Percentiles rank a stretch among this genome's conserved stretches.
Evolutionary conservation across 345 rosid species (phyloP).

Genomic region (Excoecaria agallocha): DNA sequence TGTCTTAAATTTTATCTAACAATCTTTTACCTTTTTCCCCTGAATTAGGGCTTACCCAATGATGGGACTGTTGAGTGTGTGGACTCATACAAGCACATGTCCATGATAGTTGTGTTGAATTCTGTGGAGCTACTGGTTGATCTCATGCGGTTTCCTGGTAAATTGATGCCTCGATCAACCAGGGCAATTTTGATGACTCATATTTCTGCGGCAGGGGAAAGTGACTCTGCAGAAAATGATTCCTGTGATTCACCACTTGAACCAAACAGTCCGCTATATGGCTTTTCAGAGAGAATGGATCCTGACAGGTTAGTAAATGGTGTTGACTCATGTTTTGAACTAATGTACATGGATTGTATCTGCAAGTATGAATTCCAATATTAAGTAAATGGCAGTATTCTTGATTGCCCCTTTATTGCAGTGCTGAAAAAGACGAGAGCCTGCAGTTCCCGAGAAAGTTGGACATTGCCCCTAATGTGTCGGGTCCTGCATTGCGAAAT

Average conservation of each 20-base stretch:
- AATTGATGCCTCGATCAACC: constrained; percentile 77
- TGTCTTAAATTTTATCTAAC: constrained; percentile 12
- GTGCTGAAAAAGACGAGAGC: constrained; percentile 83
- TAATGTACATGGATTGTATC: constrained; percentile 11
- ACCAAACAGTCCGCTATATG: constrained; percentile 96
- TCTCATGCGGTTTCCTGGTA: constrained; percentile 98
- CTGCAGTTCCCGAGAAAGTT: constrained; percentile 55
- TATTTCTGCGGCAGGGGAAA: constrained; percentile 93
- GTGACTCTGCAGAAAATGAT: constrained; percentile 98
- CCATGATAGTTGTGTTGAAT: constrained; percentile 77
- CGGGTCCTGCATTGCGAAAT: constrained; percentile 70
- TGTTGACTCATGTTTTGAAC: constrained; percentile 26
- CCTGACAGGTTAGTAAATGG: constrained; percentile 58
- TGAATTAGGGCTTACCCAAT: constrained; percentile 79
- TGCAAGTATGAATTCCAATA: not conserved
- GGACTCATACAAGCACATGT: constrained; percentile 82
- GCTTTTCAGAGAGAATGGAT: constrained; percentile 64
- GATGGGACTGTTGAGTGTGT: constrained; percentile 74
- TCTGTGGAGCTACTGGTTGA: constrained; percentile 90
- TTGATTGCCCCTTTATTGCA: constrained; percentile 34
- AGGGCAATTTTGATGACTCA: constrained; percentile 88
- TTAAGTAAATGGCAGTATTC: not conserved
- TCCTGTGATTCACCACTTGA: constrained; percentile 98
- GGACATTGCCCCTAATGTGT: constrained; percentile 63
- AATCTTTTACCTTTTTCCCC: constrained; percentile 7